phyloP scores from a whole-genome alignment of 2,329 filamentous ascomycete genomes.

The Scedosporium boydii region DNA sequence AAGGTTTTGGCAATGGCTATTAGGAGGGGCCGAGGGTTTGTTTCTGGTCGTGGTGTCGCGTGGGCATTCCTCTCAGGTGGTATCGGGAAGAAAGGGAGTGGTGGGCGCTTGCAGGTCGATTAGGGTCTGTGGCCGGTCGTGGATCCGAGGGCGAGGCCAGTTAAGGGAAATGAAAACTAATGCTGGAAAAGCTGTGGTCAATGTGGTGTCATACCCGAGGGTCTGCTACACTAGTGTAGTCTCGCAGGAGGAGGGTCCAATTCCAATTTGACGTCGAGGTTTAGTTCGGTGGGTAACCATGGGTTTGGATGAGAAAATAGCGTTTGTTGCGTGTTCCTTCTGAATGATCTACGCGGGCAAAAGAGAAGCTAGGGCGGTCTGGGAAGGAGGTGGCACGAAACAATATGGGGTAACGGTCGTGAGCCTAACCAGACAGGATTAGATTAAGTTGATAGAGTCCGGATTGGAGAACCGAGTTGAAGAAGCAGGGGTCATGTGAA shows the following conservation, averaged over 20 bases:
- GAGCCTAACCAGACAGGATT: too few relatives aligned
- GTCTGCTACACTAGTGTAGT: not conserved
- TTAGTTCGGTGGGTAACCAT: not conserved
- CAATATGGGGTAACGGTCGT: not conserved
- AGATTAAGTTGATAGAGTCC: too few relatives aligned
- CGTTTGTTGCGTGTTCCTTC: not conserved
- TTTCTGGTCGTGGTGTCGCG: not conserved
- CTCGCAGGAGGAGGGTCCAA: not conserved
- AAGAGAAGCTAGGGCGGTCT: not conserved
- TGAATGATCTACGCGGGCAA: not conserved
- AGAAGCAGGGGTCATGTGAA: too few relatives aligned
- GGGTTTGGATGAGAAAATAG: not conserved
- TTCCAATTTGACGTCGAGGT: not conserved
- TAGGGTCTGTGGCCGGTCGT: not conserved
- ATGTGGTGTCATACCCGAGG: not conserved
- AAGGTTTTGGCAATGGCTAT: not conserved
- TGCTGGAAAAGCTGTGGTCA: not conserved
- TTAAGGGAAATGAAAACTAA: not conserved
- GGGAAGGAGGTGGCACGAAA: not conserved
- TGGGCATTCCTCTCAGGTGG: not conserved
- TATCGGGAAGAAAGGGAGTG: not conserved
- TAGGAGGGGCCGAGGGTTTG: not conserved
- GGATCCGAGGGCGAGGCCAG: not conserved
- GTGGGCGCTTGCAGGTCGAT: not conserved
- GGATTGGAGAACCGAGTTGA: too few relatives aligned